Conservation (phyloP, 106 monocot genomes). For the Gastrodia elata region DNA sequence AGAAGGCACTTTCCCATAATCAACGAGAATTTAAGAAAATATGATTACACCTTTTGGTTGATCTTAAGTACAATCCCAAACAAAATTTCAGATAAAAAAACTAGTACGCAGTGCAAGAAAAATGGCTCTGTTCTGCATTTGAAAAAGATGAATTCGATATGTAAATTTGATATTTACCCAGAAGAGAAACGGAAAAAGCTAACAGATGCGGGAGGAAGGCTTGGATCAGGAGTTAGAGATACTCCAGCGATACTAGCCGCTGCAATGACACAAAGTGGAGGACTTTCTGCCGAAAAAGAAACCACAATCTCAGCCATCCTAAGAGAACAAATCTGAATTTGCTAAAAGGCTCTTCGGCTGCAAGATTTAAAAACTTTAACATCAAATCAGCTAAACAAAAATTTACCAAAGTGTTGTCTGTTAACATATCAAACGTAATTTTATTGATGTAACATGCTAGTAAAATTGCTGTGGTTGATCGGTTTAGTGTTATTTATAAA, state of each 20-base stretch:
- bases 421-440: too few species aligned
- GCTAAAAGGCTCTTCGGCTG: too few species aligned
- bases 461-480: too few species aligned
- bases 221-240: neutral
- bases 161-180: neutral
- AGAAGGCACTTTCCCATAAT: neutral
- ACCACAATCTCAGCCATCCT: neutral
- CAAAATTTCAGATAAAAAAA: neutral
- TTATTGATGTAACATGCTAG: too few species aligned
- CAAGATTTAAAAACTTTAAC: too few species aligned
- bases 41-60: neutral
- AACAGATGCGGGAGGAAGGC: constrained; percentile 6
- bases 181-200: neutral
- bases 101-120: neutral
- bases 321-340: too few species aligned
- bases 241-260: neutral
- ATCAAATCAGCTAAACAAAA: too few species aligned
- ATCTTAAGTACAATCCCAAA: neutral
- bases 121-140: neutral
- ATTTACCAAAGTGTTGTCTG: too few species aligned
- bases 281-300: constrained; percentile 2
- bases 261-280: constrained; percentile 5
- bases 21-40: neutral
- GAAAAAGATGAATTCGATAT: neutral
- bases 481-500: too few species aligned